Percentiles rank a stretch among this genome's conserved stretches.
Conservation (phyloP, 306 rosid species). For the Lablab purpureus region DNA sequence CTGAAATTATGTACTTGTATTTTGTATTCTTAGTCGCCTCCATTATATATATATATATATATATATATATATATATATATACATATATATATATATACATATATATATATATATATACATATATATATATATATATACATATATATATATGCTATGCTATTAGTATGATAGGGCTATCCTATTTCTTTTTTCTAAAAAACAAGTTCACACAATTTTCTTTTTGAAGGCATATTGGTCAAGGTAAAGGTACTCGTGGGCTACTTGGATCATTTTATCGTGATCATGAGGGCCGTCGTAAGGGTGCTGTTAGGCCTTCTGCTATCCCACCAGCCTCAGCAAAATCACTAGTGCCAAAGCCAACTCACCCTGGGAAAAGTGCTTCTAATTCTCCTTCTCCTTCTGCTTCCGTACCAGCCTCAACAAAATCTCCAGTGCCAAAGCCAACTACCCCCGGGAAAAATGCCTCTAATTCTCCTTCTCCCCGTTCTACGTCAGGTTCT, state of each 20-base stretch:
- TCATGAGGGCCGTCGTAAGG: not conserved
- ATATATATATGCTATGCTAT: not conserved
- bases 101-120: too few relatives aligned
- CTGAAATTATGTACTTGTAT: not conserved
- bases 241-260: slow-evolving; percentile 47
- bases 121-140: too few relatives aligned
- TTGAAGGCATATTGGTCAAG: slow-evolving; percentile 52
- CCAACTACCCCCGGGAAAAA: slow-evolving; percentile 5
- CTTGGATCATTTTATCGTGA: not conserved
- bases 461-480: slow-evolving; percentile 36
- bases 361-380: not conserved
- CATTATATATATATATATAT: too few relatives aligned
- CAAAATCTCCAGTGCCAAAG: not conserved
- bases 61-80: too few relatives aligned
- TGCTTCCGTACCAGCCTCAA: not conserved
- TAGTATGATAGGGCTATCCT: not conserved
- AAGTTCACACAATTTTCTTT: not conserved
- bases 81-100: too few relatives aligned
- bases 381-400: slow-evolving; percentile 38
- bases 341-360: not conserved
- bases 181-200: not conserved
- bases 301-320: slow-evolving; percentile 20
- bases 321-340: not conserved
- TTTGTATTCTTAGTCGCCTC: not conserved
- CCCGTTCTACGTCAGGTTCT: not conserved